phyloP scores from a whole-genome alignment of 176 grass and related monocot species.

The Oryza australiensis region DNA sequence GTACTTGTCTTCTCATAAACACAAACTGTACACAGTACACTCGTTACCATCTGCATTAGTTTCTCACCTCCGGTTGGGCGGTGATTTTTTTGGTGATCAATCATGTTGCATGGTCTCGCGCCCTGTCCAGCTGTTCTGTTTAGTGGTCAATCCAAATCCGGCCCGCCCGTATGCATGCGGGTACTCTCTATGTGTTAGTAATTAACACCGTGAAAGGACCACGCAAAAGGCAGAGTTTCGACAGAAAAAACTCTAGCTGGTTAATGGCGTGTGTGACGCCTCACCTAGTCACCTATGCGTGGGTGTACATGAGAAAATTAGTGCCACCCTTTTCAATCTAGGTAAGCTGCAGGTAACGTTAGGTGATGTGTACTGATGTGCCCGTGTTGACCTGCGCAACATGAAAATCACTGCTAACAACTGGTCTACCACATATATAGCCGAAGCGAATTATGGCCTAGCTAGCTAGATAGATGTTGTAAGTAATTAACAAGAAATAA shows the following conservation, averaged over 20 bases:
- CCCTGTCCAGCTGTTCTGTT: not conserved
- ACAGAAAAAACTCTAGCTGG: not conserved
- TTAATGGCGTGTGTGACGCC: not conserved
- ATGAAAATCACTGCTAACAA: not conserved
- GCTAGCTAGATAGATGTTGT: not conserved
- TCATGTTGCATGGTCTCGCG: not conserved
- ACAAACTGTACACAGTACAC: not conserved
- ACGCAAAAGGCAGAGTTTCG: slow-evolving; percentile 10
- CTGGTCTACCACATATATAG: not conserved
- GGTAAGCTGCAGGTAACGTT: not conserved
- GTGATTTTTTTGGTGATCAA: not conserved
- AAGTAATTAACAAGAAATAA: not conserved
- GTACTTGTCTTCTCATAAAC: not conserved
- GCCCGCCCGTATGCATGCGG: not conserved
- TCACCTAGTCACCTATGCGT: not conserved
- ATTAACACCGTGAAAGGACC: not conserved
- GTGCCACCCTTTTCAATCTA: not conserved
- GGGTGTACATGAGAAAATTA: not conserved
- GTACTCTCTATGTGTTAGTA: not conserved
- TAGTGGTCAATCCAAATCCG: not conserved
- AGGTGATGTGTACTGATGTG: not conserved
- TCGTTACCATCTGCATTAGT: not conserved
- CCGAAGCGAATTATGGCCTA: not conserved
- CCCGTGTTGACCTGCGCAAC: slow-evolving; percentile 1
- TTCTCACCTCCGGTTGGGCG: not conserved